Percentiles rank a stretch among this genome's conserved stretches.
Evolutionary conservation across 306 rosid genomes (phyloP).

Genomic region (Cicer bijugum): DNA sequence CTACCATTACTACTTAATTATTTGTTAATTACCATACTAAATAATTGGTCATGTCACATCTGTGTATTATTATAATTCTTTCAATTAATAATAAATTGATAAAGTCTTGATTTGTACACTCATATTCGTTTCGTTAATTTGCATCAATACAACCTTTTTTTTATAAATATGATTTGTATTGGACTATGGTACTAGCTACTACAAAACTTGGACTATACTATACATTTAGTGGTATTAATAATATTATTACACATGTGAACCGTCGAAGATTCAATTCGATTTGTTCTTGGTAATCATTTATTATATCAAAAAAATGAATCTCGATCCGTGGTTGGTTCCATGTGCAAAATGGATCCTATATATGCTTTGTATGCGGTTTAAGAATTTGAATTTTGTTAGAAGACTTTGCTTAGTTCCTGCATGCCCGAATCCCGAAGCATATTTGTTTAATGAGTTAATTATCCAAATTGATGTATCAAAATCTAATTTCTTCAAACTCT

Average conservation of each 20-base stretch:
- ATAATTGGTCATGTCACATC: background rate
- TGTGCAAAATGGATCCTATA: too few relatives aligned
- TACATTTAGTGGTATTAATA: background rate
- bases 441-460: too few relatives aligned
- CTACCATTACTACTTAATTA: background rate
- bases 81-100: background rate
- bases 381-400: too few relatives aligned
- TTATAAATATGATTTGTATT: background rate
- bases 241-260: conserved; percentile 3
- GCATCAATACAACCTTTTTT: background rate
- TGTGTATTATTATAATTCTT: background rate
- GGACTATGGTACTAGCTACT: background rate
- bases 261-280: background rate
- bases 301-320: too few relatives aligned
- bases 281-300: background rate
- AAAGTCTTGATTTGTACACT: background rate
- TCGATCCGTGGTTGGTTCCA: too few relatives aligned
- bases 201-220: background rate
- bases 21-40: background rate
- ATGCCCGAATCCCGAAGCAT: too few relatives aligned
- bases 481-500: too few relatives aligned
- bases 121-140: background rate
- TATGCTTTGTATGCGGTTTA: too few relatives aligned
- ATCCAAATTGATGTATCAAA: too few relatives aligned
- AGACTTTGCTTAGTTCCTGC: too few relatives aligned